Conservation (phyloP, 768 basidiomycete species). For the Termitomyces sp. region DNA sequence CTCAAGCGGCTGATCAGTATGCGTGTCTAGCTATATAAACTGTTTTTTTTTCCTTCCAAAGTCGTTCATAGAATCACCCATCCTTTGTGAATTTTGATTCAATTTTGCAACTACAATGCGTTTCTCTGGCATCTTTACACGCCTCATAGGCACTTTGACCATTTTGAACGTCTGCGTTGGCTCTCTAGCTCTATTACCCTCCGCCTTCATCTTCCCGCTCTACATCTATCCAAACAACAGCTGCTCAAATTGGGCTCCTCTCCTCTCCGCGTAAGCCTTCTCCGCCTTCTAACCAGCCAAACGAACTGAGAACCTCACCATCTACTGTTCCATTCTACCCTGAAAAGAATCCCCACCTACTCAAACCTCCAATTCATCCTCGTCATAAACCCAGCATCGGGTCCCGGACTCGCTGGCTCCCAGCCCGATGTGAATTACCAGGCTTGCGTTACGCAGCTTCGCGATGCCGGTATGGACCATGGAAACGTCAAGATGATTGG, state of each 20-base stretch:
- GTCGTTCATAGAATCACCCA: no score
- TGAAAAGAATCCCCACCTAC: conserved; percentile 24
- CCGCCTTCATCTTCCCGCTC: conserved; percentile 28
- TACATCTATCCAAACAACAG: conserved; percentile 28
- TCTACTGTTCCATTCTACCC: not conserved
- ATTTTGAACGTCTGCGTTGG: not conserved
- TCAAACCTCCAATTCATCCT: conserved; percentile 26
- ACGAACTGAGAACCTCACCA: not conserved
- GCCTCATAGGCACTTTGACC: not conserved
- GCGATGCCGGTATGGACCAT: conserved; percentile 1
- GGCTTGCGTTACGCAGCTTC: conserved; percentile 23
- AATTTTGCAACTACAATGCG: not conserved
- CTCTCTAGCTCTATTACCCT: conserved; percentile 11
- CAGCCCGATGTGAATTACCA: conserved; percentile 30
- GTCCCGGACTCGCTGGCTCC: conserved; percentile 24
- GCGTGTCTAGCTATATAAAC: no score
- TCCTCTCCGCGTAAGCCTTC: conserved; percentile 22
- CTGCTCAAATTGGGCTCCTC: conserved; percentile 25
- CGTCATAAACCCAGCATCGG: conserved; percentile 30
- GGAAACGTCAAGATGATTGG: conserved; percentile 29
- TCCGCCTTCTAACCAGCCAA: not conserved
- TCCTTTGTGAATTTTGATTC: not conserved
- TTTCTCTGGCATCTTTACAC: not conserved
- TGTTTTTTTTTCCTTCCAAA: no score
- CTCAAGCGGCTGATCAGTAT: not conserved